Conservation (phyloP, 176 grass and related monocot species). For the Oryza longistaminata region DNA sequence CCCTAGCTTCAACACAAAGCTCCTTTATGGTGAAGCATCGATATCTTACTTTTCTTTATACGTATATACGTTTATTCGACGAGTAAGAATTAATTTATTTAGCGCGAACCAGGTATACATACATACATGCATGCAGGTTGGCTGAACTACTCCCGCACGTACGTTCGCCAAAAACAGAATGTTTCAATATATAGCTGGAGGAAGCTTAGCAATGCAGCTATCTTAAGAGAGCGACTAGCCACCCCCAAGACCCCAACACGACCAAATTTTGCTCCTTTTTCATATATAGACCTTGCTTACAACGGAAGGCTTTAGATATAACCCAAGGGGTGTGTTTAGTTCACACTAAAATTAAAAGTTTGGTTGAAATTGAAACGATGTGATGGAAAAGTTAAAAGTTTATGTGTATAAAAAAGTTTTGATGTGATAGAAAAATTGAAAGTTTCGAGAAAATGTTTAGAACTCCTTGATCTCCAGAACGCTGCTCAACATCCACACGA, state of each 20-base stretch:
- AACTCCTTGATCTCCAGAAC: no score
- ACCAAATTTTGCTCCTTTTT: neutral
- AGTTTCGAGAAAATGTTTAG: no score
- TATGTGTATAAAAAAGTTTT: no score
- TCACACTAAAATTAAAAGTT: no score
- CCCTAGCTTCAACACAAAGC: neutral
- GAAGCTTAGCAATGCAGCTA: neutral
- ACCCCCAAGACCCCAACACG: neutral
- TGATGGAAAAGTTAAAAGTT: no score
- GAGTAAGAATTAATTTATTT: neutral
- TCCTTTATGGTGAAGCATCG: slow-evolving; percentile 22
- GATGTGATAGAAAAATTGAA: no score
- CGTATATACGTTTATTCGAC: neutral
- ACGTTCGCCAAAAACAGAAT: slow-evolving; percentile 5
- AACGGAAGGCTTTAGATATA: neutral
- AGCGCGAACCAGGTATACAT: neutral
- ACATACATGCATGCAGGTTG: neutral
- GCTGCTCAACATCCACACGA: no score
- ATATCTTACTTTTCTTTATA: neutral
- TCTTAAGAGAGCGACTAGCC: neutral
- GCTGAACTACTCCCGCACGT: neutral
- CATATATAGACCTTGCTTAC: neutral
- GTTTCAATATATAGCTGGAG: neutral
- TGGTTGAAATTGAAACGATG: no score
- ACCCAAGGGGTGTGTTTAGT: no score